Evolutionary conservation across 1,284 basidiomycete genomes (phyloP), one percentile per base, ranked within the genome.

Genomic region (Rugosomyces carneus): DNA sequence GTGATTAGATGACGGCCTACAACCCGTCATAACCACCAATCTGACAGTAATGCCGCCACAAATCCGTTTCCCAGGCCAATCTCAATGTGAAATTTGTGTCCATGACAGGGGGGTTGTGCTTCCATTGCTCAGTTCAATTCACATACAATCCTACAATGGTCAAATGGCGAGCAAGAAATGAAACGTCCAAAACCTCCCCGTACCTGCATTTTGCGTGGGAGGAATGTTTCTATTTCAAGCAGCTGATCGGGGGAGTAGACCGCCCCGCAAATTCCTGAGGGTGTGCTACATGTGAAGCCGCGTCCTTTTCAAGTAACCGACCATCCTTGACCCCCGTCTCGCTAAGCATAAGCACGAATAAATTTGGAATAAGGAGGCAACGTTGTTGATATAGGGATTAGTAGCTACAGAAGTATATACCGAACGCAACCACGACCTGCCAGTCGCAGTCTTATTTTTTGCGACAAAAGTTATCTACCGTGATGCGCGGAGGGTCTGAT

Each of bases 401-500:
- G n/a, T n/a, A n/a, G n/a, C n/a, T n/a, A n/a, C n/a, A n/a, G n/a
- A n/a, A n/a, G n/a, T n/a, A n/a, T n/a, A n/a, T n/a, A n/a, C n/a
- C n/a, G n/a, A n/a, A n/a, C n/a, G n/a, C n/a, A n/a, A n/a, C n/a
- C n/a, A 37, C n/a, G 6, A 9, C 16, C 5, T 37, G 5, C 19
- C 5, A 37, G 20, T 37, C 35, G 35, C 29, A 31, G 29, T 11
- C 13, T 31, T 31, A 8, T 11, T 31, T 31, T 8, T 31, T 37
- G 35, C 20, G 35, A 9, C 24, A 5, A 5, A 10, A 26, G 24
- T 26, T 26, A 26, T 5, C 24, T 26, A 27, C 39, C 39, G 39
- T 40, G 39, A 40, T 40, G 39, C 24, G 16, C 39, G 39, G 39
- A 40, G n/a, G 39, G 35, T 9, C 35, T 37, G 3, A 18, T 37